Evolutionary conservation across 306 rosid genomes (phyloP), one percentile per base, ranked within the genome.

Genomic region (Acacia crassicarpa): DNA sequence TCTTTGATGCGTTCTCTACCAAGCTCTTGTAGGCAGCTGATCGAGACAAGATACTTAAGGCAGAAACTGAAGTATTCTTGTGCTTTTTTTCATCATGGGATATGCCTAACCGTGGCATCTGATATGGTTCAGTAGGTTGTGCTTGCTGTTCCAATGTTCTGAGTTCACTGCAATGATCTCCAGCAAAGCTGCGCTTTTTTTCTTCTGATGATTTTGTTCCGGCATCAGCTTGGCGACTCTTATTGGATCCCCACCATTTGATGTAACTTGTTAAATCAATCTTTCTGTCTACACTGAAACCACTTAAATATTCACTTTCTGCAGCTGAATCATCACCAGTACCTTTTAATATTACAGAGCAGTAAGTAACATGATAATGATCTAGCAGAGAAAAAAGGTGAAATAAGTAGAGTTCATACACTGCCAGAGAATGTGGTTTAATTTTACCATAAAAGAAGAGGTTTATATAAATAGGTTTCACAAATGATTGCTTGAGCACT

Each of bases 181-280:
- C 98, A 40, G 84, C 83, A 80, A 83, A 80, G 72, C 90, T 75
- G 32, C 81, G 90, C 67, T 86, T 95, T 81, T 89, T 83, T 54
- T 91, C 99, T 80, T 93, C 98, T 22, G 85, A 87, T 44, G 88
- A 91, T 91, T 91, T 93, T 44, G 86, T 76, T 49, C 90, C 85
- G 62, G 80, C 65, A 20, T 92, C 94, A 65, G 84, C 73, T 72
- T 86, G 94, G 78, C 94, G 88, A 85, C 85, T 86, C 87, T 94
- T 96, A 82, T 77, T 91, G 75, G 96, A 79, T 83, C 94, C 94
- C 99, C 98, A 93, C 99, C 99, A 96, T 87, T 91, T 93, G 81
- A 96, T 89, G 86, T 88, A 86, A 84, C 87, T 90, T 15, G 99
- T 96, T 84, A 96, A 82, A 83, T 96, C 99, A 75, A 90, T 79